Conservation (phyloP, 1,284 basidiomycete genomes). For the Pseudomicrostroma phylloplanum region DNA sequence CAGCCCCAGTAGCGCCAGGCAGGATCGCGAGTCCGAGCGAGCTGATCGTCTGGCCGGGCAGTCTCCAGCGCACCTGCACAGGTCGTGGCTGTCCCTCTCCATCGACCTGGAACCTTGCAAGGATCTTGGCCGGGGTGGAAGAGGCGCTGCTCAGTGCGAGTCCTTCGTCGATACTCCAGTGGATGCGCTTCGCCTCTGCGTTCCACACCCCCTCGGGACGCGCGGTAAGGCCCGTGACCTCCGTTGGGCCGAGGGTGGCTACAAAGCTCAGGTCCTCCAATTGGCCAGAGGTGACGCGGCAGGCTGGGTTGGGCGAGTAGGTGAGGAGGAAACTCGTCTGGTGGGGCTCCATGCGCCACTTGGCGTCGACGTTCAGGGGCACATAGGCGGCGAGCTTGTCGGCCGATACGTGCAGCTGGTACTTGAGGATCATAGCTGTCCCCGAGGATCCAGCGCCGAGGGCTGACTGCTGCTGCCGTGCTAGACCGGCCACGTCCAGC, state of each 20-base stretch:
- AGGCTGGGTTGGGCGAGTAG: conserved; percentile 50
- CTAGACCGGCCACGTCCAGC: conserved; percentile 52
- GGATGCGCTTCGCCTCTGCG: conserved; percentile 49
- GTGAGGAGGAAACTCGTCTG: conserved; percentile 56
- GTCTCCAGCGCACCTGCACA: conserved; percentile 53
- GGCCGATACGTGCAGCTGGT: conserved; percentile 54
- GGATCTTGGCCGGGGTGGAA: conserved; percentile 50
- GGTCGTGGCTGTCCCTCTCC: conserved; percentile 45
- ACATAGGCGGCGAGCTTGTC: conserved; percentile 45
- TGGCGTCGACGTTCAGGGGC: conserved; percentile 54
- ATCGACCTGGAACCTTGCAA: conserved; percentile 54
- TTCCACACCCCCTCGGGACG: conserved; percentile 55
- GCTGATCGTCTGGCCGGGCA: conserved; percentile 51
- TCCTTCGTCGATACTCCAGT: conserved; percentile 51
- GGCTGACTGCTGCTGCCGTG: conserved; percentile 20
- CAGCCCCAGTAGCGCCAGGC: conserved; percentile 2
- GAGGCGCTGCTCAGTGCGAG: conserved; percentile 18
- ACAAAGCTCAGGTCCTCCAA: conserved; percentile 27
- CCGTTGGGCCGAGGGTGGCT: conserved; percentile 51
- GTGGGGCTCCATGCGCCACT: conserved; percentile 55
- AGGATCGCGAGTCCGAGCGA: conserved; percentile 51
- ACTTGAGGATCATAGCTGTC: conserved; percentile 54
- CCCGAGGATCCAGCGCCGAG: conserved; percentile 21
- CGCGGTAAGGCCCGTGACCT: conserved; percentile 54
- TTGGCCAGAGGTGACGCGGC: background rate